Evolutionary conservation across 129 eudicot species (phyloP).

Genomic region (Escallonia herrerae): DNA sequence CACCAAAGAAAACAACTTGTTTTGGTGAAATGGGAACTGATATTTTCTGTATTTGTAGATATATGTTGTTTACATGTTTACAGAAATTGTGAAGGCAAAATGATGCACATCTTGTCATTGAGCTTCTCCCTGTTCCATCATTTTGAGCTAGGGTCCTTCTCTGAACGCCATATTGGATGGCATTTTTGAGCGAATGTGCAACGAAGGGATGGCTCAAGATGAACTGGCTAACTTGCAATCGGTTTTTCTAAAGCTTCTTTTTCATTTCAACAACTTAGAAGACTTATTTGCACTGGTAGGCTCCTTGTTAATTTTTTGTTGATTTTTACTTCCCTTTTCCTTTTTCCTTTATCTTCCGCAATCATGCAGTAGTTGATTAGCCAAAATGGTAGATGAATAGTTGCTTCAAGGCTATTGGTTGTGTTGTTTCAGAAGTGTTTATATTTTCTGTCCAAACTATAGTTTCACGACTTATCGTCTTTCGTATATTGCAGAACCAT

Average conservation of each 20-base stretch:
- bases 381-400: not conserved
- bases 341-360: not conserved
- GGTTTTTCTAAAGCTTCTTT: conserved; percentile 50
- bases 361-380: not conserved
- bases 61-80: too few relatives aligned
- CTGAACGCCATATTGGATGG: conserved; percentile 41
- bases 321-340: not conserved
- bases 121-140: not conserved
- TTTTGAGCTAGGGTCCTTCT: conserved; percentile 37
- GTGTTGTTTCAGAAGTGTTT: not conserved
- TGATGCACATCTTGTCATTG: too few relatives aligned
- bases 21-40: too few relatives aligned
- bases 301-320: conserved; percentile 11
- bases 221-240: conserved; percentile 59
- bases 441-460: not conserved
- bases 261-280: conserved; percentile 49
- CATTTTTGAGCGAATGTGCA: conserved; percentile 45
- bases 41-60: too few relatives aligned
- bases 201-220: conserved; percentile 42
- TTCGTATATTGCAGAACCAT: conserved; percentile 45
- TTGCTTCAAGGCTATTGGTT: not conserved
- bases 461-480: not conserved
- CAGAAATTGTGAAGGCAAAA: too few relatives aligned
- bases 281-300: conserved; percentile 54
- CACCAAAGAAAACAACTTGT: too few relatives aligned